Conservation (phyloP, 495 filamentous ascomycete species). For the Penicillium bialowiezense region DNA sequence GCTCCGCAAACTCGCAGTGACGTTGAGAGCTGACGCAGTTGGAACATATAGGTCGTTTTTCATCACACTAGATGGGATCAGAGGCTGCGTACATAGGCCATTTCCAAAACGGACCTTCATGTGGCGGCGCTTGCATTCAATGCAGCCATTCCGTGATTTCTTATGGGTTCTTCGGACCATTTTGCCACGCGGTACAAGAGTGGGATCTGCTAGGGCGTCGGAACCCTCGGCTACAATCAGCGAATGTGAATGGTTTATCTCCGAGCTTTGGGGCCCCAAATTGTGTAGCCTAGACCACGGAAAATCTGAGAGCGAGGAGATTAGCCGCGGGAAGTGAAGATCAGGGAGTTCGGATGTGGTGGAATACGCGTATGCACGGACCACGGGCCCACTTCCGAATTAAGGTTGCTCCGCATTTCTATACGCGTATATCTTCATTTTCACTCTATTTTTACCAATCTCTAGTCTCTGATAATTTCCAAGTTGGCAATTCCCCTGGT, state of each 20-base stretch:
- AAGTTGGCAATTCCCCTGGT: no score
- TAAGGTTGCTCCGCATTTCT: constrained; percentile 1
- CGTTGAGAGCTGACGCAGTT: constrained; percentile 34
- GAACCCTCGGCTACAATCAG: neutral
- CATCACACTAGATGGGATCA: constrained; percentile 32
- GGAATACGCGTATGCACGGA: constrained; percentile 15
- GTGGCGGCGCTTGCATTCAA: constrained; percentile 38
- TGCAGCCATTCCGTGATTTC: constrained; percentile 38
- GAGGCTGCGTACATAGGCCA: neutral
- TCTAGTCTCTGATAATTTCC: no score
- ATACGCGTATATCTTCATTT: neutral
- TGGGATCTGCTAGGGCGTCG: neutral
- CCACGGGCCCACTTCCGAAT: neutral
- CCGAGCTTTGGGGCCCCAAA: neutral
- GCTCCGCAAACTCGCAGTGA: constrained; percentile 15
- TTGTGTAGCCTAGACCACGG: neutral
- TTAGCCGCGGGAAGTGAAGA: neutral
- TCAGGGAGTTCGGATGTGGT: neutral
- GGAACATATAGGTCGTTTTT: constrained; percentile 31
- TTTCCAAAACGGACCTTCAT: constrained; percentile 27
- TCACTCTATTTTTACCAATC: neutral
- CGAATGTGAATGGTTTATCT: neutral
- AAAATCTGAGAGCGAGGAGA: neutral
- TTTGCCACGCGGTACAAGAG: neutral
- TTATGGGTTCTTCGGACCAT: constrained; percentile 36